Percentiles rank a stretch among this genome's conserved stretches.
Evolutionary conservation across 2,329 filamentous ascomycete species (phyloP).

Genomic region (Calonectria henricotiae): DNA sequence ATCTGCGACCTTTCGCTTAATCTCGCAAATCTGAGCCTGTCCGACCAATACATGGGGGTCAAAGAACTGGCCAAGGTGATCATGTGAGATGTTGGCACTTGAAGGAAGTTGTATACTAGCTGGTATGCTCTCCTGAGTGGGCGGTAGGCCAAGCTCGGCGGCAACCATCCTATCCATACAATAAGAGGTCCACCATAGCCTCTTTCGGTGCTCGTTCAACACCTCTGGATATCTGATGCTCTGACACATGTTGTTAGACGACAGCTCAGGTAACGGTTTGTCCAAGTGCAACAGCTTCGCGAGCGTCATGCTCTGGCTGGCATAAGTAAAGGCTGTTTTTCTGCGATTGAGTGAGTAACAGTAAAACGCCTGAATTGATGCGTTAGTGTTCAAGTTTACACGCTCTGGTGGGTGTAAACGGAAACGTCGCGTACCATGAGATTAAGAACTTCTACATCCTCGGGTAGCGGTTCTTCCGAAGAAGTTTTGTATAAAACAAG

Average conservation of each 20-base stretch:
- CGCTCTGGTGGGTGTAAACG: not conserved
- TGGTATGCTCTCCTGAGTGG: constrained; percentile 20
- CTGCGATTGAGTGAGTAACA: constrained; percentile 37
- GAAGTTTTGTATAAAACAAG: constrained; percentile 35
- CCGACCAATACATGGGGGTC: constrained; percentile 22
- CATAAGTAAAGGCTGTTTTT: constrained; percentile 35
- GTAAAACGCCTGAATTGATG: constrained; percentile 32
- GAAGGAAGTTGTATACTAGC: constrained; percentile 23
- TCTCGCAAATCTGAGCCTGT: constrained; percentile 32
- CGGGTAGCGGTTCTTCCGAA: constrained; percentile 29
- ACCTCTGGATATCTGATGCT: not conserved
- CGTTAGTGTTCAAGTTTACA: not conserved
- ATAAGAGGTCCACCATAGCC: constrained; percentile 37
- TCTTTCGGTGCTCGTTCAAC: constrained; percentile 26
- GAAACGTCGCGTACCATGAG: constrained; percentile 23
- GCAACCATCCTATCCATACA: constrained; percentile 38
- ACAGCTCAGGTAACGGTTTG: constrained; percentile 14
- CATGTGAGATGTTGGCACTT: not conserved
- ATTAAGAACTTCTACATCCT: constrained; percentile 35
- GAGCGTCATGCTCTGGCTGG: constrained; percentile 33
- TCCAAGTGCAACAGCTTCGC: constrained; percentile 28
- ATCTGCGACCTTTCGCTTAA: constrained; percentile 30
- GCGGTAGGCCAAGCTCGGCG: constrained; percentile 27
- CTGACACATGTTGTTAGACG: not conserved
- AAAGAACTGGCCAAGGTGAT: constrained; percentile 31